Evolutionary conservation across 768 basidiomycete species (phyloP).

Genomic region (Phaffia tasmanica): DNA sequence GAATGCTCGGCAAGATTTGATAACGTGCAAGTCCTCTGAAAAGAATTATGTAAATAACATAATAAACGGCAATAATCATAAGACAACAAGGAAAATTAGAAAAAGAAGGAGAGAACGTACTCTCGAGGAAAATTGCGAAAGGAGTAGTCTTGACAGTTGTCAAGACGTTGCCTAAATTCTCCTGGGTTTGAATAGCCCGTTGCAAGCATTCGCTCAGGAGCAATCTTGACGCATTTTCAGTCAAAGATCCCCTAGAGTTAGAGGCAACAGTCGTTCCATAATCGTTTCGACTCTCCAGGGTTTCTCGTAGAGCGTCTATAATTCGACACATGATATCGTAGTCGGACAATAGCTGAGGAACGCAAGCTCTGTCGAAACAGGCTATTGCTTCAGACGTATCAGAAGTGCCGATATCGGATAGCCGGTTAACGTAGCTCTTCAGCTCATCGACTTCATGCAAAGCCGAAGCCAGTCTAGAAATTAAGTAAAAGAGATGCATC

Average conservation of each 20-base stretch:
- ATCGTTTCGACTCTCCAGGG: constrained; percentile 1
- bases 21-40: constrained; percentile 17
- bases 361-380: neutral
- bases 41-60: neutral
- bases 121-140: constrained; percentile 5
- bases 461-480: neutral
- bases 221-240: neutral
- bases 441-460: constrained; percentile 1
- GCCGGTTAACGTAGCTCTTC: constrained; percentile 3
- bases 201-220: neutral
- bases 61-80: neutral
- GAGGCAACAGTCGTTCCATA: constrained; percentile 15
- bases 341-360: neutral
- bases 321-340: constrained; percentile 18
- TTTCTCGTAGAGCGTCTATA: constrained; percentile 19
- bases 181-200: neutral
- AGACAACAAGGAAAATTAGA: neutral
- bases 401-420: neutral
- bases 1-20: constrained; percentile 9
- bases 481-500: neutral
- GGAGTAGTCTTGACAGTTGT: neutral
- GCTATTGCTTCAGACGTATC: neutral
- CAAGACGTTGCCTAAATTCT: neutral
- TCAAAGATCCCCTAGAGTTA: neutral
- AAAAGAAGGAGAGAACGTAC: neutral